These are phyloP conservation scores for Cylindrotheca closterium DNA, from an alignment of 108 stramenopile genomes.

Conservation along the genomic window DNA sequence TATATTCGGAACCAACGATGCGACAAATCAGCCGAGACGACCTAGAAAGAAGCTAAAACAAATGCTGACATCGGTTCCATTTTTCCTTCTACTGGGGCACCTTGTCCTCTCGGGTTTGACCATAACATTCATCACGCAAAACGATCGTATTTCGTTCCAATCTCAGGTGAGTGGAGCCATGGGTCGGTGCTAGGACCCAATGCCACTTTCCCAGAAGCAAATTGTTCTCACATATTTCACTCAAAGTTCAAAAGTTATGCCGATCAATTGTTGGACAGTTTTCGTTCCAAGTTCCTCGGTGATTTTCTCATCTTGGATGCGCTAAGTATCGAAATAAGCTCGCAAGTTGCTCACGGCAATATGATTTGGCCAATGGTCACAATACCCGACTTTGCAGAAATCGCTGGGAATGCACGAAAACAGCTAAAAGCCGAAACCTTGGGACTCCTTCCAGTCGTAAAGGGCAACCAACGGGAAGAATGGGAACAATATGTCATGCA, in stretches of 20 bases:
- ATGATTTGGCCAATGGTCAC: constrained; percentile 15
- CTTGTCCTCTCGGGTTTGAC: neutral
- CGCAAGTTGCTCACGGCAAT: constrained; percentile 3
- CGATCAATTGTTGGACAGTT: neutral
- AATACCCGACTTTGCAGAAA: constrained; percentile 3
- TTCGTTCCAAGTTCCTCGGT: neutral
- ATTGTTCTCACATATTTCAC: neutral
- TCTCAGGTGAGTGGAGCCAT: neutral
- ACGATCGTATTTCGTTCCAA: neutral
- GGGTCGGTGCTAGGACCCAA: neutral
- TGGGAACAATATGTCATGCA: constrained; percentile 7
- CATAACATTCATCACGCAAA: neutral
- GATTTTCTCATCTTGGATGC: neutral
- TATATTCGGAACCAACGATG: neutral
- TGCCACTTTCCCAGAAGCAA: neutral
- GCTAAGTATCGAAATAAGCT: neutral
- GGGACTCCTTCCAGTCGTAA: constrained; percentile 7
- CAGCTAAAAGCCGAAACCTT: neutral
- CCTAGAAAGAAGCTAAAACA: neutral
- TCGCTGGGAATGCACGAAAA: neutral
- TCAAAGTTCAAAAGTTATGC: neutral
- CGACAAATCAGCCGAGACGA: neutral
- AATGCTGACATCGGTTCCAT: neutral
- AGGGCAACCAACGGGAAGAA: neutral
- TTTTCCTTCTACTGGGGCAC: neutral